A percentile compares a stretch with the other conserved stretches of the same genome.
Conservation (phyloP, 306 rosid species). For the Delonix regia region DNA sequence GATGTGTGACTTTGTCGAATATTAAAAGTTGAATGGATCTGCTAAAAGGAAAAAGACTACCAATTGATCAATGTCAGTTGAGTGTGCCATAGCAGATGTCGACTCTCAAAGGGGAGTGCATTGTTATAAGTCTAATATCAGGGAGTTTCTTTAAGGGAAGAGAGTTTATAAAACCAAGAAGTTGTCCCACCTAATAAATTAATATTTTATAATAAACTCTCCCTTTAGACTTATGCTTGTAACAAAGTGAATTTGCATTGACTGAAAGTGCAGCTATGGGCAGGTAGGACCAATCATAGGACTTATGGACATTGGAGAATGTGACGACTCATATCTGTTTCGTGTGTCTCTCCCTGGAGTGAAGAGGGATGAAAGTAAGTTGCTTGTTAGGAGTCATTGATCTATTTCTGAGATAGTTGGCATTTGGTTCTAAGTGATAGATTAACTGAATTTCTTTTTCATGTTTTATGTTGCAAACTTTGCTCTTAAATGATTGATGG, state of each 20-base stretch:
- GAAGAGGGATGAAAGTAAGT: slow-evolving; percentile 86
- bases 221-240: no score
- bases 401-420: slow-evolving; percentile 19
- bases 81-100: no score
- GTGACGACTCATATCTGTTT: slow-evolving; percentile 67
- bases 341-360: slow-evolving; percentile 85
- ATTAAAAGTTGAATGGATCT: no score
- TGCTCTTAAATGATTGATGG: slow-evolving; percentile 1
- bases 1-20: no score
- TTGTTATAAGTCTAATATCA: no score
- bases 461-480: slow-evolving; percentile 1
- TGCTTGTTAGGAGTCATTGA: slow-evolving; percentile 19
- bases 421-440: slow-evolving; percentile 13
- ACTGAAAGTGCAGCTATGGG: slow-evolving; percentile 72
- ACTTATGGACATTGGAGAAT: slow-evolving; percentile 78
- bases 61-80: no score
- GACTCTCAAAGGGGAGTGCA: no score
- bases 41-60: no score
- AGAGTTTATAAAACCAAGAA: no score
- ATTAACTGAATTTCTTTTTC: slow-evolving; percentile 18
- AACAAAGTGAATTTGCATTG: slow-evolving; percentile 64
- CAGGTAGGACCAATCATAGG: slow-evolving; percentile 72
- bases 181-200: no score
- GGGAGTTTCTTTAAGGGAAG: no score
- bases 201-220: no score